A percentile compares a stretch with the other conserved stretches of the same genome.
These are phyloP conservation scores for Cruciata laevipes DNA, from an alignment of 257 asterid genomes.

Conservation along the genomic window DNA sequence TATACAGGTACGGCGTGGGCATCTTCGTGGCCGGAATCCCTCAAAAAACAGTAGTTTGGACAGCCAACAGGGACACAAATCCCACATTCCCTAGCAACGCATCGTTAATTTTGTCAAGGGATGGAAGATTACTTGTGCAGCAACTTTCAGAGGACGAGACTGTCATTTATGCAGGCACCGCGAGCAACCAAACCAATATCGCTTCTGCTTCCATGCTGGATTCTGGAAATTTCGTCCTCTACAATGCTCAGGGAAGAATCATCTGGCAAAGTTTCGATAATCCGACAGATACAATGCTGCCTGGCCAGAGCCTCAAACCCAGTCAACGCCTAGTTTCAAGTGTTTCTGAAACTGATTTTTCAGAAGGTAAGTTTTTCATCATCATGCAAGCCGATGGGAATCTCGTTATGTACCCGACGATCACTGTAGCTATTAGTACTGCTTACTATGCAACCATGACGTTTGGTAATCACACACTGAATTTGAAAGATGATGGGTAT, in stretches of 20 bases:
- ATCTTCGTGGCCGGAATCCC: constrained; percentile 12
- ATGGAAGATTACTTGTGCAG: constrained; percentile 33
- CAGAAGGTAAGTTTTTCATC: constrained; percentile 29
- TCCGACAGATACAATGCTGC: constrained; percentile 42
- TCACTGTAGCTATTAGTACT: neutral
- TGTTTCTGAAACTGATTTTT: constrained; percentile 27
- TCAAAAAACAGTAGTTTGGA: constrained; percentile 27
- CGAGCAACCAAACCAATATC: constrained; percentile 7
- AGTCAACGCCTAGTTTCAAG: constrained; percentile 25
- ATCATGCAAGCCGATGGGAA: constrained; percentile 43
- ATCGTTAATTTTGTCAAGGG: constrained; percentile 18
- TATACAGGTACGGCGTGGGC: constrained; percentile 21
- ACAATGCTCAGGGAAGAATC: constrained; percentile 9
- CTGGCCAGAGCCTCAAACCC: constrained; percentile 30
- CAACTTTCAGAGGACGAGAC: constrained; percentile 4
- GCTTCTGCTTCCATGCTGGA: constrained; percentile 40
- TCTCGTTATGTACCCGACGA: constrained; percentile 42
- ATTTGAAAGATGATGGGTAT: constrained; percentile 28
- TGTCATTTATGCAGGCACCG: neutral
- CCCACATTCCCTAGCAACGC: constrained; percentile 15
- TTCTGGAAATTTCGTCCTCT: constrained; percentile 46
- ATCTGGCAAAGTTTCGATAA: constrained; percentile 51
- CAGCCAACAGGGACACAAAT: constrained; percentile 20
- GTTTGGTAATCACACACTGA: neutral
- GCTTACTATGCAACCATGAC: constrained; percentile 28